Evolutionary conservation across 345 rosid species (phyloP).

Genomic region (Cardamine resedifolia): DNA sequence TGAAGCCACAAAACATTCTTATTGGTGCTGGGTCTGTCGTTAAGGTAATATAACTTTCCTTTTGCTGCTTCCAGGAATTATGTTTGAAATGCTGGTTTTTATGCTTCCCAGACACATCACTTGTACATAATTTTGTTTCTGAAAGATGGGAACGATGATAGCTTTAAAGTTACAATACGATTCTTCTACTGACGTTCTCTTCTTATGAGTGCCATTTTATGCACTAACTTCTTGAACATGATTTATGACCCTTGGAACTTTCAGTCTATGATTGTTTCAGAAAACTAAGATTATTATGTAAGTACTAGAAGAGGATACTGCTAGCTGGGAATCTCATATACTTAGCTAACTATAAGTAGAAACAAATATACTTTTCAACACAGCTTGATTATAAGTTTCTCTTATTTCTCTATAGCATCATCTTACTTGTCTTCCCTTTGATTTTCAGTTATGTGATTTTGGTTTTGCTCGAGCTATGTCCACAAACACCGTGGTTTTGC

Average conservation of each 20-base stretch:
- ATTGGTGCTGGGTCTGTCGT: conserved; percentile 92
- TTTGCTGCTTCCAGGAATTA: conserved; percentile 11
- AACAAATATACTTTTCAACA: neutral
- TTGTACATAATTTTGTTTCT: neutral
- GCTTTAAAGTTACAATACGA: neutral
- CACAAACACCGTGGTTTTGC: conserved; percentile 87
- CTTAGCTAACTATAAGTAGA: conserved; percentile 1
- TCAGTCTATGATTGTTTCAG: conserved; percentile 14
- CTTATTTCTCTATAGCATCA: neutral
- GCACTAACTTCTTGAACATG: conserved; percentile 3
- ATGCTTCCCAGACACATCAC: neutral
- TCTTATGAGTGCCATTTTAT: neutral
- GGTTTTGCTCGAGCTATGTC: conserved; percentile 99
- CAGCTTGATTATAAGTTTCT: neutral
- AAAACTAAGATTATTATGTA: conserved; percentile 4
- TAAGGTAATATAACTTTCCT: conserved; percentile 56
- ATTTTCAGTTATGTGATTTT: conserved; percentile 89
- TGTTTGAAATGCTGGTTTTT: conserved; percentile 10
- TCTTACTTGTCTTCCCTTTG: conserved; percentile 12
- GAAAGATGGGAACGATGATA: neutral
- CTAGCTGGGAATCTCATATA: neutral
- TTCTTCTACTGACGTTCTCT: neutral
- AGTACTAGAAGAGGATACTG: neutral
- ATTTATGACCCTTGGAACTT: neutral
- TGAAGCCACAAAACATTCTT: conserved; percentile 99